Base-by-base conservation (phyloP, 2,329 filamentous ascomycete genomes). In the Neonectria faginata region DNA sequence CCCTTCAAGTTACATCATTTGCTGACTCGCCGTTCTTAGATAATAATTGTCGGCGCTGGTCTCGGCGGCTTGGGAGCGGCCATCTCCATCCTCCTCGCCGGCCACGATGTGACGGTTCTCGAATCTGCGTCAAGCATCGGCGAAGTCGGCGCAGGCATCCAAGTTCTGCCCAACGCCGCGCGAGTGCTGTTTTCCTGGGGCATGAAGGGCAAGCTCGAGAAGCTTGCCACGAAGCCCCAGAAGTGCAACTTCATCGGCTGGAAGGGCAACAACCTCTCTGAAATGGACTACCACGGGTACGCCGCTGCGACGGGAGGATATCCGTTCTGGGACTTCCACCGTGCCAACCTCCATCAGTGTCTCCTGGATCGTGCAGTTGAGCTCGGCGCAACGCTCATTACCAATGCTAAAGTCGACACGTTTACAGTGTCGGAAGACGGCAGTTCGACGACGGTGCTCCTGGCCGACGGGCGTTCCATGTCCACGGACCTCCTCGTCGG, bases 251-350 rank as follows among this genome's bases (percentile, higher is more conserved):
- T 74, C n/a, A 64, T 70, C 36, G 67, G 72, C 11, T 74, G 72
- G 72, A 72, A 65, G 54, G 72, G 72, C 3, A 71, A 73, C 18
- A 55, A 65, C 18, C 68, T 74, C 42, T 66, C 69, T 0, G 68
- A 69, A 14, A 72, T 72, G 69, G 70, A 73, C 42, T 72, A 70
- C 14, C 67, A 72, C 22, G 64, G 55, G 2, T 72, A 74, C 16
- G 44, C 70, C 0, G 67, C 59, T 25, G 70, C 69, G 8, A 61
- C 63, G 27, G 68, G 70, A 29, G 65, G 67, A 0, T 66, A 67
- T 39, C 83, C 82, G 0, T 83, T 84, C 65, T 80, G 81, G 68
- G 81, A 84, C 57, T 75, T 85, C n/a, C 83, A 86, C 72, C 79
- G 84, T 22, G 83, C 83, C 42, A 82, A 85, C 67, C 80, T 84